Evolutionary conservation across 2,329 filamentous ascomycete species (phyloP).

Genomic region (Bisporella sp.): DNA sequence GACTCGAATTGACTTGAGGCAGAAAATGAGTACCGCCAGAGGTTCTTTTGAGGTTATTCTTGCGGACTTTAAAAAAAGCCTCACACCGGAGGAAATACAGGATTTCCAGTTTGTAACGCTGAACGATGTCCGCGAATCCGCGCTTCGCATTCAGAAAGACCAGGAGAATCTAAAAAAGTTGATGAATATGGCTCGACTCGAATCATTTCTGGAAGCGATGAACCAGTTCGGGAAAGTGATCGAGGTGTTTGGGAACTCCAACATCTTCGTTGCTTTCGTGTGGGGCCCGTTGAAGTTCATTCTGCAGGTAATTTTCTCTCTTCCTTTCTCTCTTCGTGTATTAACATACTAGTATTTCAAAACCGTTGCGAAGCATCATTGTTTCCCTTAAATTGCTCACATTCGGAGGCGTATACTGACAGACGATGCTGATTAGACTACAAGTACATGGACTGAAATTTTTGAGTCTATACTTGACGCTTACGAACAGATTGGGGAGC

Average conservation of each 20-base stretch:
- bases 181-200: constrained; percentile 25
- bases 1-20: too few species aligned
- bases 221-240: constrained; percentile 30
- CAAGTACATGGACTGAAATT: constrained; percentile 25
- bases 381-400: background rate
- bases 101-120: constrained; percentile 15
- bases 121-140: constrained; percentile 14
- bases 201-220: constrained; percentile 29
- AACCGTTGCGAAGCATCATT: background rate
- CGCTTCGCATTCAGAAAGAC: constrained; percentile 22
- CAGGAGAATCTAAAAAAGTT: constrained; percentile 20
- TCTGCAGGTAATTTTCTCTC: constrained; percentile 18
- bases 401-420: background rate
- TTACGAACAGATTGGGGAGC: constrained; percentile 32
- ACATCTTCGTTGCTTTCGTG: constrained; percentile 27
- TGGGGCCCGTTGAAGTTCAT: constrained; percentile 33
- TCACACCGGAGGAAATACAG: constrained; percentile 8
- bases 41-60: constrained; percentile 9
- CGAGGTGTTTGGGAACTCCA: constrained; percentile 29
- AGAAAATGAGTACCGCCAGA: background rate
- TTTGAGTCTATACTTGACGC: constrained; percentile 32
- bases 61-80: constrained; percentile 7
- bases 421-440: constrained; percentile 14
- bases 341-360: background rate
- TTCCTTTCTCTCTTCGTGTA: background rate